Conservation (phyloP, 2,329 filamentous ascomycete genomes). For the Colletotrichum sp. region DNA sequence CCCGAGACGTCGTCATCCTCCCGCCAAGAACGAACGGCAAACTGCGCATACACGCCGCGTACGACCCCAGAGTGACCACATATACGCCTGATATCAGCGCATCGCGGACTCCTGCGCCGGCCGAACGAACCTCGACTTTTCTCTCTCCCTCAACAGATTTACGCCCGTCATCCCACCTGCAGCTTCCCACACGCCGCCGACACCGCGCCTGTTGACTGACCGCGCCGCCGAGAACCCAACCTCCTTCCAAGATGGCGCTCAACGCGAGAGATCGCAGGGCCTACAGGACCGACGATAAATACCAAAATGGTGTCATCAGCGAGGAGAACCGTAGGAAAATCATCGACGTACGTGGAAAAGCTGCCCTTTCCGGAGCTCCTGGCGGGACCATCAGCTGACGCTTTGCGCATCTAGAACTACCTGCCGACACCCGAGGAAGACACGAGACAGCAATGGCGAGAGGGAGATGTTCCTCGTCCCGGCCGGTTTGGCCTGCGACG, state of each 20-base stretch:
- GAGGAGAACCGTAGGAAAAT: conserved; percentile 41
- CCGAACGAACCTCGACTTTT: neutral
- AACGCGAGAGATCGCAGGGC: conserved; percentile 36
- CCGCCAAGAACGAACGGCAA: conserved; percentile 10
- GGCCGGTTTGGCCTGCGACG: conserved; percentile 63
- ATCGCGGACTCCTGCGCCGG: neutral
- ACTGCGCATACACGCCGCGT: conserved; percentile 5
- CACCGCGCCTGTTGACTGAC: neutral
- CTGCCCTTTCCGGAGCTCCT: neutral
- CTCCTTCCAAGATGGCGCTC: conserved; percentile 30
- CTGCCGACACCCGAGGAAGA: conserved; percentile 18
- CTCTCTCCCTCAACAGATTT: conserved; percentile 10
- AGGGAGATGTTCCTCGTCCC: conserved; percentile 29
- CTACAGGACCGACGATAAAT: conserved; percentile 44
- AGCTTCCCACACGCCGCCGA: neutral
- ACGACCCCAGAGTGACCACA: neutral
- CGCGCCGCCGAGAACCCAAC: neutral
- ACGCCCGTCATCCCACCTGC: neutral
- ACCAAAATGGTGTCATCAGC: conserved; percentile 35
- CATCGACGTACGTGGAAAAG: conserved; percentile 33
- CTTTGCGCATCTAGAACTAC: conserved; percentile 28
- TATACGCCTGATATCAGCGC: neutral
- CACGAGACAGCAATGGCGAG: conserved; percentile 8
- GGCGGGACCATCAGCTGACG: neutral
- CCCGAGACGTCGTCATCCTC: conserved; percentile 17